Evolutionary conservation across 2,329 filamentous ascomycete species (phyloP), one percentile per base, ranked within the genome.

Genomic region (Fusarium udum): DNA sequence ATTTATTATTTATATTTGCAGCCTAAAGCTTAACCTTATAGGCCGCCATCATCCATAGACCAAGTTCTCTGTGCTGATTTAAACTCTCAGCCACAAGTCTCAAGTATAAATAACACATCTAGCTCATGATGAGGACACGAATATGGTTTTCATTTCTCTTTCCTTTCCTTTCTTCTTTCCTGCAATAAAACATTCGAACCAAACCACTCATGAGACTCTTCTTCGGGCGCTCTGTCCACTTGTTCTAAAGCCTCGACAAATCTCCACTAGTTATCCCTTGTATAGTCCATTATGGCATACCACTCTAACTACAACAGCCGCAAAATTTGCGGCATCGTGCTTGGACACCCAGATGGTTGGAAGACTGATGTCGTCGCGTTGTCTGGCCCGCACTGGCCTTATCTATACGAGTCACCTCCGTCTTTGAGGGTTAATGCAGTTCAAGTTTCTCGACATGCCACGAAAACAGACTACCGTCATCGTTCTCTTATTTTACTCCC

Each of bases 331-430:
- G 62, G 61, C 43, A 16, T 71, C 14, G 4, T 20, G 3, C 55
- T 71, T 18, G 12, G 37, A 1, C 18, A 28, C 22, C 18, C 15
- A 3, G 26, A 31, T 7, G n/a, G 42, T 6, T 55, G 55, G 61
- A 24, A 20, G 4, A 32, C 14, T 7, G 24, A 68, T 5, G 18
- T 28, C 5, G 22, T 68, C 26, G 67, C 20, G 12, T 48, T 68
- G 34, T 12, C 22, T 12, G 67, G 57, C 4, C 56, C 64, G 2
- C 52, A 68, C 24, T 69, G 63, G 67, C 57, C 67, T 20, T 16
- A 34, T 8, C 18, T 11, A 6, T 20, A 3, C 8, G 6, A 13
- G 4, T 4, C 18, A 16, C 16, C 57, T 37, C 13, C 5, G 1
- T 14, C 22, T 12, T 5, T 24, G 3, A 31, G 48, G 43, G 20